Percentiles rank a stretch among this genome's conserved stretches.
Conservation (phyloP, 208 protist species). For the Leishmania turanica region DNA sequence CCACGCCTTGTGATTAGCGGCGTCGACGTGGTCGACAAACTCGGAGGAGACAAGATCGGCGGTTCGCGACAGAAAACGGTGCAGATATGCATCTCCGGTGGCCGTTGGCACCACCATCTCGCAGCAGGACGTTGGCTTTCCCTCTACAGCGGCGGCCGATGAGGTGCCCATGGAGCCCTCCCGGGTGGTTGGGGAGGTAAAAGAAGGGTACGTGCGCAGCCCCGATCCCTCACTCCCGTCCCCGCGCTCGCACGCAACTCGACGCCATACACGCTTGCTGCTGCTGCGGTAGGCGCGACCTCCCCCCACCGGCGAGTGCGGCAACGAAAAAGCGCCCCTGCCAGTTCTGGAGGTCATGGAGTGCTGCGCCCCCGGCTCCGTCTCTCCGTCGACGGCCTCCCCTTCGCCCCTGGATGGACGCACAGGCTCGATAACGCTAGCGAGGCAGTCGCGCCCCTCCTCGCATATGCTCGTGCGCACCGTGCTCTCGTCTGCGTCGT, state of each 20-base stretch:
- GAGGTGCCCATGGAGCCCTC: background rate
- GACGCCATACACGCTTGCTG: background rate
- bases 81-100: background rate
- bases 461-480: constrained; percentile 11
- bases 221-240: background rate
- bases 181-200: background rate
- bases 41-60: background rate
- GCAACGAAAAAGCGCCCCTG: constrained; percentile 2
- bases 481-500: constrained; percentile 4
- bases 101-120: background rate
- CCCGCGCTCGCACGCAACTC: background rate
- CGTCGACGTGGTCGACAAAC: background rate
- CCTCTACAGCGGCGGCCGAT: background rate
- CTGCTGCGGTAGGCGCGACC: background rate
- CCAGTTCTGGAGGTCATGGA: constrained; percentile 7
- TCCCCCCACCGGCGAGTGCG: background rate
- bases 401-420: background rate
- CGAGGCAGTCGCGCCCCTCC: background rate
- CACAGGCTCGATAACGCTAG: background rate
- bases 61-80: background rate
- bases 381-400: background rate
- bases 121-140: background rate
- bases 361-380: background rate
- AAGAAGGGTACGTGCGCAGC: background rate
- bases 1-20: background rate